Base-by-base conservation (phyloP, 2,329 filamentous ascomycete species). In the Arthrobotrys sinensis region DNA sequence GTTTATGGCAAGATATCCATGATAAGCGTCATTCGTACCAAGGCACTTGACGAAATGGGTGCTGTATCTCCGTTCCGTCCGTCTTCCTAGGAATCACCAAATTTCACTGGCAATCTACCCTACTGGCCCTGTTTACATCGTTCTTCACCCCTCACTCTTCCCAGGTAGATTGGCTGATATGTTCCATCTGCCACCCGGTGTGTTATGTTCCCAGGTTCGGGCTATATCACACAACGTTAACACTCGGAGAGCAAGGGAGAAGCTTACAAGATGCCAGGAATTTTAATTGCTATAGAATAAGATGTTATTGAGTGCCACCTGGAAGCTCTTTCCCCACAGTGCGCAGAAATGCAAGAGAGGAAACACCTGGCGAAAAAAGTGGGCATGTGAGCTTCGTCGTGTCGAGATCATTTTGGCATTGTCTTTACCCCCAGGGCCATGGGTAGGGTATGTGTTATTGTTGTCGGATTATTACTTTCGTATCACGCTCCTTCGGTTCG, bases 271-370 rank as follows among this genome's bases (percentile, higher is more conserved):
- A 62, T 32, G 45, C 64, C 50, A 57, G 63, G 52, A 46, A 19
- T 40, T 77, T 77, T 77, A 77, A 77, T 77, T 77, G 60, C 73
- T 70, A 77, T 77, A 77, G 71, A 71, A 77, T 77, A 77, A 67
- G 60, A 52, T 40, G 45, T 34, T 77, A 77, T 70, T 66, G 73
- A 71, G 66, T 77, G 66, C 65, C 66, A 66, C 66, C 43, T 12
- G 48, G 43, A 68, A 60, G 38, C 48, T 48, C 28, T 24, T 38
- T 75, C 53, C 73, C 66, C 66, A 66, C 65, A 65, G 24, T 50
- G 48, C 38, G 24, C 53, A 40, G 48, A 24, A 45, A 34, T 45
- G 19, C 43, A 62, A 70, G 66, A 66, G 50, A 62, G 73, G 73
- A 60, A 77, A 60, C 36, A 66, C 53, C 62, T 71, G 52, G 73